Evolutionary conservation across 306 rosid genomes (phyloP).

Genomic region (Lablab purpureus): DNA sequence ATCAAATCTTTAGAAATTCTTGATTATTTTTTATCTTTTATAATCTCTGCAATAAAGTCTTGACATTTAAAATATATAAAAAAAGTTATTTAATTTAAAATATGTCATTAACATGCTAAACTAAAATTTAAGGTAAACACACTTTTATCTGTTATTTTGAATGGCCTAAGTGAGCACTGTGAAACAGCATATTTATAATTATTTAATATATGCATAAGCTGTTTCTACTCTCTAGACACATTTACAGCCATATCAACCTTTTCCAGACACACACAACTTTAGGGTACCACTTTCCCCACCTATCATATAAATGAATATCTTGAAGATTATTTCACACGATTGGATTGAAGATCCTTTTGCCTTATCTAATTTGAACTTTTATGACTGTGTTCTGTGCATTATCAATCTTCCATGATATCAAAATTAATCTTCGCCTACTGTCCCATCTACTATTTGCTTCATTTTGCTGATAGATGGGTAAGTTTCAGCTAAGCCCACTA

Average conservation of each 20-base stretch:
- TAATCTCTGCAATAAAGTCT: too few relatives aligned
- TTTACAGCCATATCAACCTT: conserved; percentile 20
- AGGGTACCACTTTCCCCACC: conserved; percentile 18
- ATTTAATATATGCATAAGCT: background rate
- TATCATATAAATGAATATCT: conserved; percentile 34
- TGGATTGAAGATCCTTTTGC: conserved; percentile 40
- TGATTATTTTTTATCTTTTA: too few relatives aligned
- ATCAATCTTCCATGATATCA: conserved; percentile 45
- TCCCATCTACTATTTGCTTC: conserved; percentile 49
- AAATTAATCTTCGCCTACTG: conserved; percentile 44
- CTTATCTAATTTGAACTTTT: conserved; percentile 31
- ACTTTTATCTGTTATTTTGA: too few relatives aligned
- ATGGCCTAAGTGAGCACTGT: too few relatives aligned
- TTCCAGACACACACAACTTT: conserved; percentile 30
- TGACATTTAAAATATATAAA: too few relatives aligned
- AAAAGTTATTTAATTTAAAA: too few relatives aligned
- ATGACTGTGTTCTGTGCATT: conserved; percentile 28
- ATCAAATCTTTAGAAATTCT: too few relatives aligned
- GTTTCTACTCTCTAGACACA: conserved; percentile 26
- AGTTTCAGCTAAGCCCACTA: conserved; percentile 38
- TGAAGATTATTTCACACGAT: conserved; percentile 44
- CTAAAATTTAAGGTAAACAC: too few relatives aligned
- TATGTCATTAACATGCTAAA: too few relatives aligned
- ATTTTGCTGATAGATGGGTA: conserved; percentile 40
- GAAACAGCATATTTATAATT: too few relatives aligned